Percentiles rank a stretch among this genome's conserved stretches.
Conservation (phyloP, 2,329 filamentous ascomycete genomes). For the Tothia fuscella region DNA sequence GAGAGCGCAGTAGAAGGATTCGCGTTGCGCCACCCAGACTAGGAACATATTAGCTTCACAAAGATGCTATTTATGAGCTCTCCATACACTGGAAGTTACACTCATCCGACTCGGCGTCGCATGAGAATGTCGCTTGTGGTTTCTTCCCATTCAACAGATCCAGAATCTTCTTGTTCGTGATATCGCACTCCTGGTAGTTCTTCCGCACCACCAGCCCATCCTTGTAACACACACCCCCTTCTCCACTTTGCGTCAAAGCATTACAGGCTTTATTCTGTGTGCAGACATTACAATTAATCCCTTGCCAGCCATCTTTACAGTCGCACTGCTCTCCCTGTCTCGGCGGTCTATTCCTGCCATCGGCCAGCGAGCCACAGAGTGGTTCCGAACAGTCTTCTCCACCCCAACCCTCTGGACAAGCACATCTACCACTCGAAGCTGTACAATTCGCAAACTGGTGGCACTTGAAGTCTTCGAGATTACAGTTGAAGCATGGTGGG, state of each 20-base stretch:
- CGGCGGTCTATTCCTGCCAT: slow-evolving; percentile 58
- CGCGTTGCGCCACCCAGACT: slow-evolving; percentile 90
- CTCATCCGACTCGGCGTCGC: slow-evolving; percentile 57
- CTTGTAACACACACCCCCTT: slow-evolving; percentile 83
- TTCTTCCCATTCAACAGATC: slow-evolving; percentile 73
- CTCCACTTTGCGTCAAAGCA: slow-evolving; percentile 69
- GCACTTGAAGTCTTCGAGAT: slow-evolving; percentile 82
- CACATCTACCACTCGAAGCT: slow-evolving; percentile 80
- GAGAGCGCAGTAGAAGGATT: slow-evolving; percentile 93
- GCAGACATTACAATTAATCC: slow-evolving; percentile 96
- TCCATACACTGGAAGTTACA: slow-evolving; percentile 89
- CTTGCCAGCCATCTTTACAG: slow-evolving; percentile 87
- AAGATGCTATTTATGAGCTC: not conserved
- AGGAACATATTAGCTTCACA: slow-evolving; percentile 19
- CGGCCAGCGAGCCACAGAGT: slow-evolving; percentile 79
- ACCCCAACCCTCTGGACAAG: slow-evolving; percentile 83
- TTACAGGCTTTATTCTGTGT: slow-evolving; percentile 72
- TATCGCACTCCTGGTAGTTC: slow-evolving; percentile 96
- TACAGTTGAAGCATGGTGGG: slow-evolving; percentile 94
- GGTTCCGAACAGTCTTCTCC: slow-evolving; percentile 88
- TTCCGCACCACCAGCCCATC: slow-evolving; percentile 82
- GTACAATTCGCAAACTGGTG: slow-evolving; percentile 85
- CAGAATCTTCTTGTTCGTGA: slow-evolving; percentile 90
- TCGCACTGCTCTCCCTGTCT: slow-evolving; percentile 61
- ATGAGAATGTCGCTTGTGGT: slow-evolving; percentile 91